A percentile compares a stretch with the other conserved stretches of the same genome.
Evolutionary conservation across 306 rosid species (phyloP).

Genomic region (Fragaria iinumae): DNA sequence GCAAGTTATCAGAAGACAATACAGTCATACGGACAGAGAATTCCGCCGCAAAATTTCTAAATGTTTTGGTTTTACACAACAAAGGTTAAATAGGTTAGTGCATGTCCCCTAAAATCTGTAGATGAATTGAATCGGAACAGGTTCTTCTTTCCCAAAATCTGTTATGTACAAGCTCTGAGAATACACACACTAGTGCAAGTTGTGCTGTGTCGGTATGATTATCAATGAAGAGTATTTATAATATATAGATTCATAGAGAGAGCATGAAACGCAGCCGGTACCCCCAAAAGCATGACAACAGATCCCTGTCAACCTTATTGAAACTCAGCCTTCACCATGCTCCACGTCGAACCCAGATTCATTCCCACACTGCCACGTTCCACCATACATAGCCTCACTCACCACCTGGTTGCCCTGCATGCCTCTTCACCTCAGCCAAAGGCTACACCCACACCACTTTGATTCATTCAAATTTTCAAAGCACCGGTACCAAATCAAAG

Average conservation of each 20-base stretch:
- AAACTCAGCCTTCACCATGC: slow-evolving; percentile 3
- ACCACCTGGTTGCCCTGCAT: slow-evolving; percentile 12
- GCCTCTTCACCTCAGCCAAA: slow-evolving; percentile 24
- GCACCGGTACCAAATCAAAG: slow-evolving; percentile 1
- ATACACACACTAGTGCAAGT: not conserved
- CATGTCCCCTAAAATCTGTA: not conserved
- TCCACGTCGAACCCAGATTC: slow-evolving; percentile 36
- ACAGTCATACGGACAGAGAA: no score
- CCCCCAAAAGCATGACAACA: not conserved
- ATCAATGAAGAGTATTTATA: not conserved
- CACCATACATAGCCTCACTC: not conserved
- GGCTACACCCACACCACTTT: not conserved
- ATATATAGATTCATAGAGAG: not conserved
- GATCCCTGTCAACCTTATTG: not conserved
- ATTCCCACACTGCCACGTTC: slow-evolving; percentile 28
- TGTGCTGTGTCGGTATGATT: not conserved
- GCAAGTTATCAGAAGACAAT: no score
- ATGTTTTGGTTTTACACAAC: not conserved
- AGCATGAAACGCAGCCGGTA: not conserved
- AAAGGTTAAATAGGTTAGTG: not conserved
- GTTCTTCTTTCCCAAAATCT: not conserved
- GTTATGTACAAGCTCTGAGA: not conserved
- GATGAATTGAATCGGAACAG: not conserved
- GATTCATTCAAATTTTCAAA: not conserved
- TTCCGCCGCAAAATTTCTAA: no score